Conservation (phyloP, 2,329 filamentous ascomycete species). For the Fusarium sp. region DNA sequence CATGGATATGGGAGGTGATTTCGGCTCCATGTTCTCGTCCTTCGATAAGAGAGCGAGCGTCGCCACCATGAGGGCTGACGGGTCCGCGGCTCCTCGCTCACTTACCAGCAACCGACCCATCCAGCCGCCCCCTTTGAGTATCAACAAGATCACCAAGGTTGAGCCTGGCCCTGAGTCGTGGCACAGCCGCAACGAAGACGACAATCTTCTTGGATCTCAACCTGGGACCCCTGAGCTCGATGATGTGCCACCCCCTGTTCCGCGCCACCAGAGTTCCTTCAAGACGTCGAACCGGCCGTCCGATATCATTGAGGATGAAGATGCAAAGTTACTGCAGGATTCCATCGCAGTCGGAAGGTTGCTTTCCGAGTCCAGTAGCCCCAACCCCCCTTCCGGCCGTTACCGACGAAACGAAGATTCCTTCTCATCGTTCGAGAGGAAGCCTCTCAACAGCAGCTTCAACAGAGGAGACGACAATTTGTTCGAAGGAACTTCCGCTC, state of each 20-base stretch:
- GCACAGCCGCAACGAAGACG: conserved; percentile 59
- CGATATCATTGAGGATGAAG: conserved; percentile 60
- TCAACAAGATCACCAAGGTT: conserved; percentile 56
- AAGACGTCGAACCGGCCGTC: conserved; percentile 48
- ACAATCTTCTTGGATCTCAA: conserved; percentile 56
- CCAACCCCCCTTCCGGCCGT: conserved; percentile 33
- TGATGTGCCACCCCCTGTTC: conserved; percentile 53
- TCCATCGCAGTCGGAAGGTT: conserved; percentile 61
- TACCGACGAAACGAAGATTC: conserved; percentile 56
- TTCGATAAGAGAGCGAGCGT: conserved; percentile 66
- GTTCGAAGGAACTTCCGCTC: conserved; percentile 60
- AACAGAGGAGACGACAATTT: conserved; percentile 64
- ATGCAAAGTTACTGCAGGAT: conserved; percentile 63
- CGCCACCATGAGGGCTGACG: conserved; percentile 57
- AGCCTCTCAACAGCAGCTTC: conserved; percentile 44
- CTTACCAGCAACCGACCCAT: conserved; percentile 56
- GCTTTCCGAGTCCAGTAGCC: conserved; percentile 46
- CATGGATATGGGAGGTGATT: conserved; percentile 67
- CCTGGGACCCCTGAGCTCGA: conserved; percentile 52
- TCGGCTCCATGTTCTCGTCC: conserved; percentile 64
- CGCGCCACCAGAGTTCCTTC: conserved; percentile 51
- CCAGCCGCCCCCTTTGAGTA: conserved; percentile 58
- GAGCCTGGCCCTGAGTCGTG: conserved; percentile 60
- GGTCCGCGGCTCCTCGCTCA: conserved; percentile 53
- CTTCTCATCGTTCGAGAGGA: conserved; percentile 46